Conservation (phyloP, 2,329 filamentous ascomycete species). For the Alternaria arborescens region DNA sequence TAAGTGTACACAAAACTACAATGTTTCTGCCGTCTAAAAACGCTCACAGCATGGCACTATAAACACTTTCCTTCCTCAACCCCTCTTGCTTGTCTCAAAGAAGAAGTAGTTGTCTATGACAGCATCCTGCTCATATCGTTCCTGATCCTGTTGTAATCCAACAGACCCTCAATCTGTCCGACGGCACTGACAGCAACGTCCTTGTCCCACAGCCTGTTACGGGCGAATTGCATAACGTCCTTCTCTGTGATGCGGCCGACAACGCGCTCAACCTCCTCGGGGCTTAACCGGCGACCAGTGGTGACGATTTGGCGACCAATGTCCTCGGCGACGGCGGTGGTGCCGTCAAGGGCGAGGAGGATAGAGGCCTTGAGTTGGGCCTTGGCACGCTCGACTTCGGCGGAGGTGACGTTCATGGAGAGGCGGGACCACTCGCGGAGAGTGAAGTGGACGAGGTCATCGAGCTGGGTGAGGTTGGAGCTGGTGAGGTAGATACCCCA, state of each 20-base stretch:
- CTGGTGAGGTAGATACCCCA: slow-evolving; percentile 99
- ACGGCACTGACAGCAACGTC: slow-evolving; percentile 94
- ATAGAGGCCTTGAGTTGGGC: slow-evolving; percentile 98
- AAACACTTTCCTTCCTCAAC: not conserved
- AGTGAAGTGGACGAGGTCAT: slow-evolving; percentile 97
- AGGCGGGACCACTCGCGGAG: slow-evolving; percentile 98
- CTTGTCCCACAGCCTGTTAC: slow-evolving; percentile 95
- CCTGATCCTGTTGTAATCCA: slow-evolving; percentile 80
- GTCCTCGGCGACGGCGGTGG: slow-evolving; percentile 96
- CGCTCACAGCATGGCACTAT: slow-evolving; percentile 28
- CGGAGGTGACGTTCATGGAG: slow-evolving; percentile 83
- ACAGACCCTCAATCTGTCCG: slow-evolving; percentile 85
- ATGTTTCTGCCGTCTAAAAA: slow-evolving; percentile 11
- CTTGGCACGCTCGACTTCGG: slow-evolving; percentile 98
- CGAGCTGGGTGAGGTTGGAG: slow-evolving; percentile 84
- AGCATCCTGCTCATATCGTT: slow-evolving; percentile 86
- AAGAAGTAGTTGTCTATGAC: slow-evolving; percentile 31
- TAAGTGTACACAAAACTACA: slow-evolving; percentile 49
- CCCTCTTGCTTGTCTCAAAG: not conserved
- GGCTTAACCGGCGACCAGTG: slow-evolving; percentile 88
- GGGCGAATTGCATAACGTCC: slow-evolving; percentile 96
- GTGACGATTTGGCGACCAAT: slow-evolving; percentile 99
- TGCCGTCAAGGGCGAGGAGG: slow-evolving; percentile 95
- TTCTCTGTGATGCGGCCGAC: slow-evolving; percentile 91
- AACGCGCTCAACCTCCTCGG: slow-evolving; percentile 92